Evolutionary conservation across 768 basidiomycete species (phyloP).

Genomic region (Kwoniella bestiolae): DNA sequence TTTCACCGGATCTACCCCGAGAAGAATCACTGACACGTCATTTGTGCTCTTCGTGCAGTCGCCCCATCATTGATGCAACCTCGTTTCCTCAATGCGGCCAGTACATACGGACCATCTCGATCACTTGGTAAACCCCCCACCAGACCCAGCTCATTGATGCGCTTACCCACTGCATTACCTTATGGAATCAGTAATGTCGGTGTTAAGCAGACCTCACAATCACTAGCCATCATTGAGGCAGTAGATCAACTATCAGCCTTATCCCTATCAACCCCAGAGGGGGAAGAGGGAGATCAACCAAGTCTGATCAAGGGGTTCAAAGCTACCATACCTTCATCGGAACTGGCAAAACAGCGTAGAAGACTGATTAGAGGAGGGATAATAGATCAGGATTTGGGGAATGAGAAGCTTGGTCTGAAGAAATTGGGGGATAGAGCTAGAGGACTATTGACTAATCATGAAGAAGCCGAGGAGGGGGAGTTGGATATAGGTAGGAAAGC

Average conservation of each 20-base stretch:
- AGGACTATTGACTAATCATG: conserved; percentile 67
- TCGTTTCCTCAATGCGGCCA: conserved; percentile 36
- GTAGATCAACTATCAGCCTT: conserved; percentile 46
- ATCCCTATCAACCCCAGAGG: conserved; percentile 21
- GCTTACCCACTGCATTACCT: conserved; percentile 45
- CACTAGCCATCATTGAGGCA: conserved; percentile 55
- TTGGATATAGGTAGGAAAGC: conserved; percentile 62
- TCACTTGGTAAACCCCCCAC: conserved; percentile 22
- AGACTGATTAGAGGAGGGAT: conserved; percentile 68
- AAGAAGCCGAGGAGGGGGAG: conserved; percentile 71
- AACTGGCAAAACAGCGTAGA: conserved; percentile 73
- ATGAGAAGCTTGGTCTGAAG: conserved; percentile 76
- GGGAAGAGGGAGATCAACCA: conserved; percentile 29
- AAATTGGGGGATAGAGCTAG: conserved; percentile 76
- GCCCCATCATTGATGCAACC: conserved; percentile 54
- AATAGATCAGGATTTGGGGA: conserved; percentile 61
- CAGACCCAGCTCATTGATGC: conserved; percentile 33
- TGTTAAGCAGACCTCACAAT: conserved; percentile 45
- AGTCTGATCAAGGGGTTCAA: conserved; percentile 83
- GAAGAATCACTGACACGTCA: not conserved
- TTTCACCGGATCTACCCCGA: too few relatives aligned
- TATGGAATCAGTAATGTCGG: conserved; percentile 34
- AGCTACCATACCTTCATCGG: conserved; percentile 90
- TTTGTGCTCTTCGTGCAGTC: conserved; percentile 28
- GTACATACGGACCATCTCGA: conserved; percentile 21